phyloP scores from a whole-genome alignment of 441 rosid genomes.

The Melastoma candidum region DNA sequence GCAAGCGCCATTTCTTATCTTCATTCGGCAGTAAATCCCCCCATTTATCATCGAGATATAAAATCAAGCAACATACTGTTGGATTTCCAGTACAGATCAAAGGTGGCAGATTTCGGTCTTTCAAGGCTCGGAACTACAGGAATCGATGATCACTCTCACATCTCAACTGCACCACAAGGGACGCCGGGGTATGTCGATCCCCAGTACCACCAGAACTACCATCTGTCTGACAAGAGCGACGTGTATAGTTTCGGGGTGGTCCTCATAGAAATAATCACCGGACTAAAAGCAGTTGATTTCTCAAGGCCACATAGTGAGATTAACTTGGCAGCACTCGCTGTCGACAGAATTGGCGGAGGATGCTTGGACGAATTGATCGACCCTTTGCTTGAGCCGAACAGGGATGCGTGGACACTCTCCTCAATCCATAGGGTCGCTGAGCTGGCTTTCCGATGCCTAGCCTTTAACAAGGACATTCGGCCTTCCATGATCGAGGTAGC shows the following conservation, averaged over 20 bases:
- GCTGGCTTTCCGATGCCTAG: constrained; percentile 72
- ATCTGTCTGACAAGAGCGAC: constrained; percentile 84
- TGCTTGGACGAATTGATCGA: constrained; percentile 62
- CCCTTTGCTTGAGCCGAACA: constrained; percentile 37
- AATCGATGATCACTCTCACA: constrained; percentile 53
- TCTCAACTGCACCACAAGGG: constrained; percentile 97
- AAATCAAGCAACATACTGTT: constrained; percentile 86
- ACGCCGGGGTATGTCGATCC: constrained; percentile 96
- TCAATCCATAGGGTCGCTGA: constrained; percentile 67
- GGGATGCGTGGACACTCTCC: constrained; percentile 49
- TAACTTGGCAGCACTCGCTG: constrained; percentile 64
- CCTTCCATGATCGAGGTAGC: constrained; percentile 87
- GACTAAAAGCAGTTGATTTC: constrained; percentile 74
- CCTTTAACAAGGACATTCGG: constrained; percentile 71
- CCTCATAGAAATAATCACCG: constrained; percentile 72
- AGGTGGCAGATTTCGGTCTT: constrained; percentile 93
- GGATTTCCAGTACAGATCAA: constrained; percentile 57
- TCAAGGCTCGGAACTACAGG: constrained; percentile 57
- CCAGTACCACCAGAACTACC: constrained; percentile 81
- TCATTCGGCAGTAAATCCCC: constrained; percentile 67
- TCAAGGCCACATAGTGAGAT: constrained; percentile 54
- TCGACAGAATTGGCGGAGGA: constrained; percentile 60
- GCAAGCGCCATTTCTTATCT: constrained; percentile 82
- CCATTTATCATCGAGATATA: constrained; percentile 84
- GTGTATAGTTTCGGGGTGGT: constrained; percentile 94